phyloP scores from a whole-genome alignment of 1,139 yeast genomes.

The Yamadazyma pseudoaaseri region DNA sequence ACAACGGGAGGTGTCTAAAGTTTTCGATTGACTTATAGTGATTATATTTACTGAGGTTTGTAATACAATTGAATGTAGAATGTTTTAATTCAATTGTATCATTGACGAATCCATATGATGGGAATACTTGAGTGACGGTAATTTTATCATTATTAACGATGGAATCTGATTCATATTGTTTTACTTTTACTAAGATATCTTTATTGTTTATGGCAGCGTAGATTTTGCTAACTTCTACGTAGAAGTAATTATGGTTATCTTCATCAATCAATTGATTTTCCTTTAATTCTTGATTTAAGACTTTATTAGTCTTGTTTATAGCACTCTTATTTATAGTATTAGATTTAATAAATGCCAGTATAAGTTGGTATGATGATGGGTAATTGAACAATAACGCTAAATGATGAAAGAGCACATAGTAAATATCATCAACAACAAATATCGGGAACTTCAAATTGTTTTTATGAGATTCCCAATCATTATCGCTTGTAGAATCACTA shows the following conservation, averaged over 20 bases:
- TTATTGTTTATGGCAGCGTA: conserved; percentile 19
- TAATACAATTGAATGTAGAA: conserved; percentile 37
- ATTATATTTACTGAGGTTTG: conserved; percentile 34
- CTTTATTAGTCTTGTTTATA: conserved; percentile 20
- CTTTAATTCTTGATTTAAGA: conserved; percentile 24
- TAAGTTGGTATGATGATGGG: conserved; percentile 45
- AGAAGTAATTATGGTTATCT: conserved; percentile 22
- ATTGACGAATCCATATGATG: conserved; percentile 39
- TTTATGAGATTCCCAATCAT: conserved; percentile 1
- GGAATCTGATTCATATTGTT: background rate
- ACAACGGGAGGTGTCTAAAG: conserved; percentile 20
- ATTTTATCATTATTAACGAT: conserved; percentile 20
- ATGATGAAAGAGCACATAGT: conserved; percentile 30
- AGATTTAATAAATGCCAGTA: conserved; percentile 24
- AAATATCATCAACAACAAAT: conserved; percentile 8
- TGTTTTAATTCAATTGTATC: conserved; percentile 30
- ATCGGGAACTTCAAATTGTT: conserved; percentile 10
- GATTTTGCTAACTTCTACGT: conserved; percentile 24
- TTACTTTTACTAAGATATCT: conserved; percentile 15
- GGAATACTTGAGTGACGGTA: conserved; percentile 41
- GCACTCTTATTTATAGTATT: conserved; percentile 20
- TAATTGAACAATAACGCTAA: conserved; percentile 38
- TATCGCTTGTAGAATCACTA: background rate
- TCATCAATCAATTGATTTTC: conserved; percentile 24
- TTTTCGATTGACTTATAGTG: conserved; percentile 28